phyloP scores from a whole-genome alignment of 2,329 filamentous ascomycete species.

The Incumbomyces lentus region DNA sequence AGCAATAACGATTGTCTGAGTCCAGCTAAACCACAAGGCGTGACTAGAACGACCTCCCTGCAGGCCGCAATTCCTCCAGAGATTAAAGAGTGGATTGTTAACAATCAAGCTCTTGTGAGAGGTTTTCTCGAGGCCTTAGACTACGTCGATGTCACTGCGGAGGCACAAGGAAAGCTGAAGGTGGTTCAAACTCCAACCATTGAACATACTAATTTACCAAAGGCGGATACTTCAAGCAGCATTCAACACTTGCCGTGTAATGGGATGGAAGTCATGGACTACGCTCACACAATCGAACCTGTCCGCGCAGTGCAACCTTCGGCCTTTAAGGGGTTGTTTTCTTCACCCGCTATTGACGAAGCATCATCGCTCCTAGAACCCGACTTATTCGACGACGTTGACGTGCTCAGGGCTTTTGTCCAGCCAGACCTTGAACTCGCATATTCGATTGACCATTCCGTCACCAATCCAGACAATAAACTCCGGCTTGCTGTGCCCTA shows the following conservation, averaged over 20 bases:
- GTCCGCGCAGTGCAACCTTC: no score
- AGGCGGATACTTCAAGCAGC: no score
- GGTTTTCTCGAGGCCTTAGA: background rate
- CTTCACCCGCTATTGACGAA: background rate
- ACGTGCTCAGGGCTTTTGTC: background rate
- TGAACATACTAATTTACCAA: background rate
- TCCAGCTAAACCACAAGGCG: background rate
- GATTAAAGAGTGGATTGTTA: background rate
- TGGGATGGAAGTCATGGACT: no score
- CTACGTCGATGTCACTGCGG: background rate
- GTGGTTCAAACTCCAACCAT: background rate
- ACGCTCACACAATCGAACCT: no score
- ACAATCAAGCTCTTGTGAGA: background rate
- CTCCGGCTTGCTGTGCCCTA: slow-evolving; percentile 7
- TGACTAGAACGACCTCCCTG: background rate
- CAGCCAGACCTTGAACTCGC: background rate
- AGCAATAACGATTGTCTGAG: background rate
- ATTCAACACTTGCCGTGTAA: no score
- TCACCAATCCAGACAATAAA: background rate
- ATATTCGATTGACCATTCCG: background rate
- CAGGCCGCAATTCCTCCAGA: background rate
- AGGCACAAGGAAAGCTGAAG: background rate
- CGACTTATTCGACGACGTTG: background rate
- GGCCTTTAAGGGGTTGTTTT: background rate
- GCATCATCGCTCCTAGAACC: background rate